Evolutionary conservation across 2,329 filamentous ascomycete genomes (phyloP), one percentile per base, ranked within the genome.

Genomic region (Eurotiales sp.): DNA sequence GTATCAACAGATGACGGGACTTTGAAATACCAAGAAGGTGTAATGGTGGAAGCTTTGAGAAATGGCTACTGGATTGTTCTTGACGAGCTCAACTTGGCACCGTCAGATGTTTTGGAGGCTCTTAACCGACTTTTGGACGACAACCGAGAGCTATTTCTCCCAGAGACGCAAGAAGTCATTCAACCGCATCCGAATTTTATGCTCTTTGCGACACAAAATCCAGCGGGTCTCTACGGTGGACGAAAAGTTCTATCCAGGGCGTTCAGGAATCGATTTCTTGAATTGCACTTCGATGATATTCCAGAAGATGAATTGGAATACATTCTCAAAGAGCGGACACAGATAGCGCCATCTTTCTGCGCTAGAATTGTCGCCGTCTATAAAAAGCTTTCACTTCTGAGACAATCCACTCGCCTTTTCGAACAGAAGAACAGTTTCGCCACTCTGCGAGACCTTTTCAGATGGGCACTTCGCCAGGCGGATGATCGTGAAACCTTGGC

Each of bases 351-450:
- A 4, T 92, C 91, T 0, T 93, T 96, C 73, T 96, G 92, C 65
- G 83, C 83, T 56, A 83, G 88, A 46, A 97, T 99, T 53, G 93
- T 99, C 3, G 82, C 85, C 8, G 92, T 97, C 0, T 99, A 99
- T 69, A 88, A 90, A 62, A 90, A 96, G 65, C 81, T 99, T 6
- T 95, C 93, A 0, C 79, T 90, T 4, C 77, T 97, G 36, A 85
- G 95, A 21, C 95, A 99, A 70, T 90, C 91, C 19, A 92, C 85
- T 63, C 80, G 95, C 40, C 75, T 99, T 4, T 99, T 99, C 64
- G 95, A 99, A 72, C 90, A 96, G 63, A 96, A 96, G 69, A 93
- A 92, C 65, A 92, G 92, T 66, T 99, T 99, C 68, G 93, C 95
- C 2, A 99, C 93, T 2, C 76, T 99, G 41, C 82, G 93, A 79